phyloP scores from a whole-genome alignment of 805 yeast species.

The Yarrowia sp. region DNA sequence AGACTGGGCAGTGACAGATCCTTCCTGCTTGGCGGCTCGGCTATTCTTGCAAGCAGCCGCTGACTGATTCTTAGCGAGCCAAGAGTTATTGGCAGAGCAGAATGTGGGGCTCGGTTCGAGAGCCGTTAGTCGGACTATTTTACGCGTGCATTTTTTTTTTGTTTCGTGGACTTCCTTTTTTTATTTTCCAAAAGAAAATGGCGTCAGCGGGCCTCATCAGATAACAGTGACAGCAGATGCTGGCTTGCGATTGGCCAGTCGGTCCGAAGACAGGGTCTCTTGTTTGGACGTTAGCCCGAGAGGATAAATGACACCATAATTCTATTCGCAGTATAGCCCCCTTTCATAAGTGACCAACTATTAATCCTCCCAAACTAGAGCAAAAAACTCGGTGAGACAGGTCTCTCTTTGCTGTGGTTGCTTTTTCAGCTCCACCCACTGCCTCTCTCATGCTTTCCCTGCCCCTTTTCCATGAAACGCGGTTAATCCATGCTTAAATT shows the following conservation, averaged over 20 bases:
- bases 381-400: neutral
- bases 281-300: neutral
- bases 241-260: neutral
- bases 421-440: too few species aligned
- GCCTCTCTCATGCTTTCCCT: too few species aligned
- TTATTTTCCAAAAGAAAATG: neutral
- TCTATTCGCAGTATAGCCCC: neutral
- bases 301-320: neutral
- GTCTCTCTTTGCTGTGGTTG: too few species aligned
- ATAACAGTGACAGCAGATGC: neutral
- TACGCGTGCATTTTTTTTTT: too few species aligned
- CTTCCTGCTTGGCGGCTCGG: neutral
- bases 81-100: neutral
- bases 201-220: neutral
- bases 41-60: constrained; percentile 13
- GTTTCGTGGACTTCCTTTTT: too few species aligned
- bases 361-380: neutral
- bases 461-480: neutral
- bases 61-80: neutral
- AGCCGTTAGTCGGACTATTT: too few species aligned
- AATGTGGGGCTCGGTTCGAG: neutral
- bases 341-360: neutral
- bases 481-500: neutral
- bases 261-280: neutral
- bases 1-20: neutral